Conservation (phyloP, 768 basidiomycete species). For the Imleria badia region DNA sequence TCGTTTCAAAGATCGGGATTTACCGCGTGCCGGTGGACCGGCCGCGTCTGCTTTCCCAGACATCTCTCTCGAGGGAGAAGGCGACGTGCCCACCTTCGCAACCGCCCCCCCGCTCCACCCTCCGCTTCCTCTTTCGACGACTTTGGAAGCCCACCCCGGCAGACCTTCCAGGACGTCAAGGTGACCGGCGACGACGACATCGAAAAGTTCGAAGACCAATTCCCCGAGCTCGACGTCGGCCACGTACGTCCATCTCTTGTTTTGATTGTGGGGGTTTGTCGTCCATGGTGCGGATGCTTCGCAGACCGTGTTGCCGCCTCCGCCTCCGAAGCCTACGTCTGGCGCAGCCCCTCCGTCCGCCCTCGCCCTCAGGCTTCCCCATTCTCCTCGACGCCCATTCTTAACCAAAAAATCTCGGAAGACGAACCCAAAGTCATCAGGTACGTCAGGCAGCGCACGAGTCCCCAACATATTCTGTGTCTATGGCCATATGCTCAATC, state of each 20-base stretch:
- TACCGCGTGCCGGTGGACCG: too few species aligned
- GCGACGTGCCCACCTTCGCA: conserved; percentile 50
- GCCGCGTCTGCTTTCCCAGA: conserved; percentile 86
- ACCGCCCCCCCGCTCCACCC: conserved; percentile 29
- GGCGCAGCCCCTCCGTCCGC: conserved; percentile 60
- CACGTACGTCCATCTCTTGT: conserved; percentile 31
- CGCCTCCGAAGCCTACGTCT: conserved; percentile 40
- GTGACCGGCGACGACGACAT: conserved; percentile 86
- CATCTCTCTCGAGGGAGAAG: conserved; percentile 69
- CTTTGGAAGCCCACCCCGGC: conserved; percentile 51
- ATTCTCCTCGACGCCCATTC: conserved; percentile 70
- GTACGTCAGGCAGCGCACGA: conserved; percentile 37
- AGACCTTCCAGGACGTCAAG: conserved; percentile 55
- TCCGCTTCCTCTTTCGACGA: conserved; percentile 65
- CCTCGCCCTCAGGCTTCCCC: conserved; percentile 75
- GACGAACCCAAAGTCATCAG: conserved; percentile 87
- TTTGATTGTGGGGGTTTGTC: conserved; percentile 13
- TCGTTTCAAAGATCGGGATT: too few species aligned
- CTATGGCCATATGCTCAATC: background rate
- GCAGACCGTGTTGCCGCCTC: conserved; percentile 36
- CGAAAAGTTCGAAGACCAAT: conserved; percentile 82
- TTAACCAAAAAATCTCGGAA: conserved; percentile 64
- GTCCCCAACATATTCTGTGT: background rate
- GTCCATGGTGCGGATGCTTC: background rate
- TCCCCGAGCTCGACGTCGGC: conserved; percentile 72